phyloP scores from a whole-genome alignment of 108 stramenopile species.

The Skeletonema costatum region DNA sequence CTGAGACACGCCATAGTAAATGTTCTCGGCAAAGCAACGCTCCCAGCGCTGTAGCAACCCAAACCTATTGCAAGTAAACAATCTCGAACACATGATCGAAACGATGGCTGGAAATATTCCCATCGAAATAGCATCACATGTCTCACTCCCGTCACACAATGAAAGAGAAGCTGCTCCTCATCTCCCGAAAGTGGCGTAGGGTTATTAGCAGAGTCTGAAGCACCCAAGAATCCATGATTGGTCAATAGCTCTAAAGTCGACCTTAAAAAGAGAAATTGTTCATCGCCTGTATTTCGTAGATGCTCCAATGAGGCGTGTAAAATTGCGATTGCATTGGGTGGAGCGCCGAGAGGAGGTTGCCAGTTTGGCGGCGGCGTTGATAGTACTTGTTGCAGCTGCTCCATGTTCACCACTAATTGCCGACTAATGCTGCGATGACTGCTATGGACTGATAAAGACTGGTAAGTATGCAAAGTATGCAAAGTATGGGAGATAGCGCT shows the following conservation, averaged over 20 bases:
- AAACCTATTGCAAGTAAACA: slow-evolving; percentile 59
- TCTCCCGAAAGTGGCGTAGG: slow-evolving; percentile 19
- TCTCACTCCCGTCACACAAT: slow-evolving; percentile 77
- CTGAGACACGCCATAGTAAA: slow-evolving; percentile 63
- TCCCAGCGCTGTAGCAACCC: slow-evolving; percentile 6
- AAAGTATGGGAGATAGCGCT: no score
- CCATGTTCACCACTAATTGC: not conserved
- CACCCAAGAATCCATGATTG: slow-evolving; percentile 11
- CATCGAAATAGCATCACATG: slow-evolving; percentile 67
- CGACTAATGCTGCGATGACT: not conserved
- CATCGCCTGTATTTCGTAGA: slow-evolving; percentile 73
- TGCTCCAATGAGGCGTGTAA: slow-evolving; percentile 72
- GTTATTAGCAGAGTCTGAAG: not conserved
- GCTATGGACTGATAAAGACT: no score
- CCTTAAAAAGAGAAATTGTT: slow-evolving; percentile 69
- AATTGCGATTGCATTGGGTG: slow-evolving; percentile 45
- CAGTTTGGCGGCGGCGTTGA: slow-evolving; percentile 52
- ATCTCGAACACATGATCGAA: slow-evolving; percentile 56
- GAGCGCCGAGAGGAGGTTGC: slow-evolving; percentile 24
- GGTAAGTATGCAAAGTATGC: no score
- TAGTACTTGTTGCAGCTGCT: slow-evolving; percentile 57
- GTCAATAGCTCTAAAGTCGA: slow-evolving; percentile 58
- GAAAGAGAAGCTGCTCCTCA: slow-evolving; percentile 77
- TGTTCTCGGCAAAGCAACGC: slow-evolving; percentile 40
- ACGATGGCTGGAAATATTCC: slow-evolving; percentile 41